A percentile compares a stretch with the other conserved stretches of the same genome.
Evolutionary conservation across 2,329 filamentous ascomycete genomes (phyloP).

Genomic region (Pestalotiopsis fici): DNA sequence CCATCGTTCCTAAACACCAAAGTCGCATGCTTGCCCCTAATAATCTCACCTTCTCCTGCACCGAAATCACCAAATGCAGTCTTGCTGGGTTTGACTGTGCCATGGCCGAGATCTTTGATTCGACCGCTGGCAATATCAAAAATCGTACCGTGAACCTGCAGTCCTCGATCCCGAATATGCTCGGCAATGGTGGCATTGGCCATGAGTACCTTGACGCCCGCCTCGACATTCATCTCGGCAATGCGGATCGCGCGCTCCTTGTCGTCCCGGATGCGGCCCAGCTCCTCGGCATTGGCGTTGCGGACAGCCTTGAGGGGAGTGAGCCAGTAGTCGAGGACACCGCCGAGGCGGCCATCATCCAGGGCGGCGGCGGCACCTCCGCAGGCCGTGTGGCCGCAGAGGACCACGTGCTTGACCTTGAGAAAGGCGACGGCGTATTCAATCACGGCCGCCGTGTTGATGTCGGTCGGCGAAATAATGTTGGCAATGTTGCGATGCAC

Average conservation of each 20-base stretch:
- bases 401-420: constrained; percentile 69
- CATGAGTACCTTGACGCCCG: constrained; percentile 67
- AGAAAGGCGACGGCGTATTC: constrained; percentile 77
- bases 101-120: constrained; percentile 49
- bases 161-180: constrained; percentile 67
- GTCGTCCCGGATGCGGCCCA: constrained; percentile 54
- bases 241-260: constrained; percentile 60
- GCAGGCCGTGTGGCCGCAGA: constrained; percentile 70
- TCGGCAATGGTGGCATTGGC: constrained; percentile 70
- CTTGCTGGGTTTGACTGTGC: constrained; percentile 26
- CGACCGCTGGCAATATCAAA: constrained; percentile 62
- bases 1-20: constrained; percentile 47
- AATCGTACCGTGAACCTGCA: constrained; percentile 77
- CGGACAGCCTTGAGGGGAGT: constrained; percentile 49
- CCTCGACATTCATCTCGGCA: constrained; percentile 75
- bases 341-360: constrained; percentile 45
- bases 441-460: constrained; percentile 74
- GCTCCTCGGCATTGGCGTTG: constrained; percentile 51
- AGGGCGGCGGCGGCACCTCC: constrained; percentile 66
- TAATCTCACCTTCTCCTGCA: constrained; percentile 31
- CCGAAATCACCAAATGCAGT: constrained; percentile 8
- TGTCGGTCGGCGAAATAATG: constrained; percentile 73
- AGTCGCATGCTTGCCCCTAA: constrained; percentile 49
- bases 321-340: constrained; percentile 58
- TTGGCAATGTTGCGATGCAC: constrained; percentile 92